Conservation (phyloP, 2,329 filamentous ascomycete species). For the Shiraia bambusicola region DNA sequence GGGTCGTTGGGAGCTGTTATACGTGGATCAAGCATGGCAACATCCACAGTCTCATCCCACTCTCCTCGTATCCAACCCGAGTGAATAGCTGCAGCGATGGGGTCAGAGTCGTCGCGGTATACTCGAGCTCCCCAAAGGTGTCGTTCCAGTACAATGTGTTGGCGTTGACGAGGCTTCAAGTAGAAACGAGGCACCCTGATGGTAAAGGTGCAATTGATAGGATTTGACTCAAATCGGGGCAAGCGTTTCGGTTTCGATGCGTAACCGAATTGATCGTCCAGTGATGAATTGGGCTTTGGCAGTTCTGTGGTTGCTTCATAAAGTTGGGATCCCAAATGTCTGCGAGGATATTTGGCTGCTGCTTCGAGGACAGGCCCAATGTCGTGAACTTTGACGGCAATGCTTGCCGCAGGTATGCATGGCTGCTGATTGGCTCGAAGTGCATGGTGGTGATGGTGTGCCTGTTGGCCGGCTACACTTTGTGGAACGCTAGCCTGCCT, state of each 20-base stretch:
- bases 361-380: conserved; percentile 64
- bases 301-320: conserved; percentile 69
- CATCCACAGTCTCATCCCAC: conserved; percentile 77
- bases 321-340: conserved; percentile 80
- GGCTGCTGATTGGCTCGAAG: conserved; percentile 27
- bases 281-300: conserved; percentile 43
- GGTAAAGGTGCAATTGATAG: conserved; percentile 82
- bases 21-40: conserved; percentile 62
- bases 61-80: conserved; percentile 88
- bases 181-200: conserved; percentile 83
- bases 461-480: conserved; percentile 29
- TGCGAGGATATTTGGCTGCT: conserved; percentile 68
- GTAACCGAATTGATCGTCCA: conserved; percentile 59
- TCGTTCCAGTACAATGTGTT: conserved; percentile 78
- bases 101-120: conserved; percentile 94
- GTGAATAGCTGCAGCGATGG: conserved; percentile 90
- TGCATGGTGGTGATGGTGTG: conserved; percentile 41
- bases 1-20: conserved; percentile 49
- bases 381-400: conserved; percentile 63
- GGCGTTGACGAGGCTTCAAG: conserved; percentile 67
- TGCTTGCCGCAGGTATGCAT: conserved; percentile 51
- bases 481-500: conserved; percentile 32
- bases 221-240: conserved; percentile 73
- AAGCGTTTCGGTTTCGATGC: conserved; percentile 67
- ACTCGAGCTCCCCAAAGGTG: conserved; percentile 92